Conservation (phyloP, 2,329 filamentous ascomycete species). For the Pyrenochaeta sp. region DNA sequence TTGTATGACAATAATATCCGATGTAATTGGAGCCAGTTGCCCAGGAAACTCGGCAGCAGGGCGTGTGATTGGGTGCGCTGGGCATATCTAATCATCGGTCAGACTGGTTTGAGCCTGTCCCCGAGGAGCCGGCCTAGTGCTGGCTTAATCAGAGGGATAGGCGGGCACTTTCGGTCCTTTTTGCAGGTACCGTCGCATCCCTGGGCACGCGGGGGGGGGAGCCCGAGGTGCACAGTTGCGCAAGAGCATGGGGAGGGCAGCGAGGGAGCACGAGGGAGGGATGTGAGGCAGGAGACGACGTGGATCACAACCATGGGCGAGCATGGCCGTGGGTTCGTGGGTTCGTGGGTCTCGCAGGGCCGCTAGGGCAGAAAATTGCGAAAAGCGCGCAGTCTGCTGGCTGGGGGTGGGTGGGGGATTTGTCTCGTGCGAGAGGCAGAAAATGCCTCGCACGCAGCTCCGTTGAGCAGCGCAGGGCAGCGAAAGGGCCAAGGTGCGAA, state of each 20-base stretch:
- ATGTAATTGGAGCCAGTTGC: slow-evolving; percentile 23
- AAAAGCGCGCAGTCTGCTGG: slow-evolving; percentile 21
- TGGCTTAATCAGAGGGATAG: slow-evolving; percentile 20
- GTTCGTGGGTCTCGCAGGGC: slow-evolving; percentile 21
- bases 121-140: slow-evolving; percentile 18
- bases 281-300: neutral
- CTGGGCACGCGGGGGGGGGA: slow-evolving; percentile 22
- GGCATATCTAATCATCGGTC: slow-evolving; percentile 14
- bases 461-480: neutral
- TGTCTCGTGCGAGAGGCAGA: slow-evolving; percentile 15
- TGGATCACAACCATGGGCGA: slow-evolving; percentile 2
- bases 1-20: slow-evolving; percentile 18
- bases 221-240: slow-evolving; percentile 5
- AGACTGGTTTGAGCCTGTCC: slow-evolving; percentile 19
- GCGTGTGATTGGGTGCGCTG: slow-evolving; percentile 20
- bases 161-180: slow-evolving; percentile 3
- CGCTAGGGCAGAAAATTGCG: slow-evolving; percentile 27
- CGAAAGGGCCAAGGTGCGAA: slow-evolving; percentile 21
- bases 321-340: too few species aligned
- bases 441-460: slow-evolving; percentile 17
- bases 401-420: slow-evolving; percentile 11
- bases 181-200: slow-evolving; percentile 19
- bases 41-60: slow-evolving; percentile 18
- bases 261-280: slow-evolving; percentile 6
- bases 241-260: slow-evolving; percentile 7